phyloP scores from a whole-genome alignment of 2,329 filamentous ascomycete genomes.

The Didymellaceae sp. region DNA sequence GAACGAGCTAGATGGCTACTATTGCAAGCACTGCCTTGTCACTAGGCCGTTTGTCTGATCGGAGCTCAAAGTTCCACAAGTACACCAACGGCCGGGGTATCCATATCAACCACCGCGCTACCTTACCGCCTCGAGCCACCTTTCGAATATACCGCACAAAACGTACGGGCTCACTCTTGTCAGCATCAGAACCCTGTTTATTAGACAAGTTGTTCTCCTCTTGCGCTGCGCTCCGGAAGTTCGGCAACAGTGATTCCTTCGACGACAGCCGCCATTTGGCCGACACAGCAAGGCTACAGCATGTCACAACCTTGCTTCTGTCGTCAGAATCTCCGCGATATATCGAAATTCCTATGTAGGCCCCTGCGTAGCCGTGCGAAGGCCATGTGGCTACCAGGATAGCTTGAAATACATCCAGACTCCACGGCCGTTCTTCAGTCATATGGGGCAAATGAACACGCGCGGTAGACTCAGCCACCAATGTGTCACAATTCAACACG shows the following conservation, averaged over 20 bases:
- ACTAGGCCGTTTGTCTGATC: conserved; percentile 1
- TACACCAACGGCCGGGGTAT: conserved; percentile 5
- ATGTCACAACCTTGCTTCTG: conserved; percentile 7
- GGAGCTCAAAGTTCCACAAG: conserved; percentile 5
- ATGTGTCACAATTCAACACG: conserved; percentile 1
- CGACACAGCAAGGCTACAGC: conserved; percentile 4
- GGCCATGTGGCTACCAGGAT: conserved; percentile 12
- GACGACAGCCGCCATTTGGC: conserved; percentile 6
- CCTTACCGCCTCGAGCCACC: conserved; percentile 12
- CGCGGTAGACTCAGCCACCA: conserved; percentile 13
- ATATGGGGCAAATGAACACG: neutral
- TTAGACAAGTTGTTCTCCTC: neutral
- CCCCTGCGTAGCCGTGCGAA: conserved; percentile 6
- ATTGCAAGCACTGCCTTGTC: conserved; percentile 10
- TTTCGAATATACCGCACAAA: neutral
- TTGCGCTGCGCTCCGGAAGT: neutral
- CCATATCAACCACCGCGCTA: conserved; percentile 17
- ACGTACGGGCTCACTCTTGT: neutral
- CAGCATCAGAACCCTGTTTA: neutral
- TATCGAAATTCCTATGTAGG: conserved; percentile 1
- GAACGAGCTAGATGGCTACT: neutral
- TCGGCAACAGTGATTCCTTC: conserved; percentile 9
- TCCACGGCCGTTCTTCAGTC: neutral
- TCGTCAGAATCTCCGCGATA: conserved; percentile 13
- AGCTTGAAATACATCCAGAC: conserved; percentile 3